Evolutionary conservation across 345 rosid genomes (phyloP), one percentile per base, ranked within the genome.

Genomic region (Excoecaria cochinchinensis): DNA sequence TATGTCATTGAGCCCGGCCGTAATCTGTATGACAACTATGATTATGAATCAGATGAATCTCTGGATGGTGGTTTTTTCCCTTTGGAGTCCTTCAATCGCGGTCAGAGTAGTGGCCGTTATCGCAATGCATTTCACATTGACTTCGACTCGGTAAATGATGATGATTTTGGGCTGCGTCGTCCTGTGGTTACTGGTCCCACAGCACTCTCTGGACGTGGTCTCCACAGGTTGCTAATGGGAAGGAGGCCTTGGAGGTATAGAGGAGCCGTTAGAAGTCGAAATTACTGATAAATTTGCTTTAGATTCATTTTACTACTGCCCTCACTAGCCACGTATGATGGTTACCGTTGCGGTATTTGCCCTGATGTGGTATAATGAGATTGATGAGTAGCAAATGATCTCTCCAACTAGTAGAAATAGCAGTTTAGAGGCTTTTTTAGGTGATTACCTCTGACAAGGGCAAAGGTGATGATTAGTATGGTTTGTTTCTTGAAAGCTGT

Each of bases 1-100:
- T 94, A 90, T 76, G 98, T 94, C 82, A 88, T 94, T 24, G 97
- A 94, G 79, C 92, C 92, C 21, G 85, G 83, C 15, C 77, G 78
- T 67, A 80, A 25, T 69, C 62, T 77, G 50, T 84, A 81, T 31
- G 53, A 75, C 67, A 85, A 74, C 71, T 81, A 81, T 65, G 88
- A 85, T 70, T 85, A 85, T 81, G 90, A 87, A 57, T 87, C 86
- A 11, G 96, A 89, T 63, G 94, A 89, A 16, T 83, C 88, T 66
- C 46, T 85, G 44, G 84, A 82, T 67, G 91, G 84, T 36, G 83
- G 76, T 51, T 72, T 80, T 25, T 52, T 82, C 40, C 76, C 85
- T 19, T 75, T 89, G 67, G 89, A 85, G 46, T 77, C 89, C 12
- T 86, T 80, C 15, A 76, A 76, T 68, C 74, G 58, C 14, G 82